Evolutionary conservation across 306 rosid species (phyloP), one percentile per base, ranked within the genome.

Genomic region (Rosa rugosa): DNA sequence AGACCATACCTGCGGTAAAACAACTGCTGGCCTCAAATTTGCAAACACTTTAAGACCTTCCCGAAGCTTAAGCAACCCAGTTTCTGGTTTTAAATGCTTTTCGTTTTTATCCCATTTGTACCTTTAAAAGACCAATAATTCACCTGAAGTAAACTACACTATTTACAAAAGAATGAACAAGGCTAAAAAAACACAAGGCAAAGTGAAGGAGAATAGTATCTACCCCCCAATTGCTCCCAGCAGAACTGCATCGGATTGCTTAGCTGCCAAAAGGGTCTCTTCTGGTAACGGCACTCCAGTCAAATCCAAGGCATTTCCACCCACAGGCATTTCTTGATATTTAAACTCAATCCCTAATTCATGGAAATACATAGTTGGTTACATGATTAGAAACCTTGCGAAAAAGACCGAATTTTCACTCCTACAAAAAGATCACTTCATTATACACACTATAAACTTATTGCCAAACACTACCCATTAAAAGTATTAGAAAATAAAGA

Each of bases 171-270:
- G 6, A 22, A 40, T 10, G 8, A 46, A 46, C 49, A 23, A 12
- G 1, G 57, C 9, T 54, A 63, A 42, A 2, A 45, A 13, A 17
- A 67, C 2, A 67, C 2, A 3, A 18, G 22, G 57, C 25, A 72
- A 40, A 3, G 56, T 6, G 42, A 80, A 49, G 75, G 53, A 50
- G 3, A 80, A 51, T 20, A 17, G n/a, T 20, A 74, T n/a, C 8
- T 81, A 94, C 96, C 97, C 98, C 83, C 99, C 98, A 81, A 92
- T 90, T 11, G 98, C 92, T 64, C 99, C 98, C 8, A 95, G 92
- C 20, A 95, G 91, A 80, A 95, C 84, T 2, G 94, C 97, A 71
- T 95, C 91, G 27, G 99, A 92, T 84, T 91, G 81, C 79, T 88
- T 89, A 3, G 98, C 93, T 0, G 69, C 81, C 18, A 85, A 81